A percentile compares a stretch with the other conserved stretches of the same genome.
Conservation (phyloP, 2,329 filamentous ascomycete species). For the Aspergillus sp. region DNA sequence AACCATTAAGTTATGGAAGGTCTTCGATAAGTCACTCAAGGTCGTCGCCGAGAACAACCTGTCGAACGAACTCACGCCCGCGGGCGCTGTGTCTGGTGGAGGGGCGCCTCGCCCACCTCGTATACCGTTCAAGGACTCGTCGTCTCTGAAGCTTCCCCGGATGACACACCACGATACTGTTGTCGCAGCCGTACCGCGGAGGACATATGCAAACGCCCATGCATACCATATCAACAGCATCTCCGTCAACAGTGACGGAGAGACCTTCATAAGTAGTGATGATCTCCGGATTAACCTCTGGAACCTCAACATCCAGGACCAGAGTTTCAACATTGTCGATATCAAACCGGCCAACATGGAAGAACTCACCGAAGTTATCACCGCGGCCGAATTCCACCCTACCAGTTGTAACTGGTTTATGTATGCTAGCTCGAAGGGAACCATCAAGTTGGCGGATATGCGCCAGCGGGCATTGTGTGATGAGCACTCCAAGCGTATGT, state of each 20-base stretch:
- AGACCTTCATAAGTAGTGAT: constrained; percentile 98
- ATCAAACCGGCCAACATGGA: constrained; percentile 99
- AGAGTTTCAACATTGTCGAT: constrained; percentile 99
- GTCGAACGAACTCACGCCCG: constrained; percentile 84
- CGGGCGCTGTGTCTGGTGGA: constrained; percentile 63
- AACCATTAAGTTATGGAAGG: constrained; percentile 99
- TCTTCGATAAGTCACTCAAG: constrained; percentile 98
- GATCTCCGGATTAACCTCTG: constrained; percentile 96
- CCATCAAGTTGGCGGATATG: constrained; percentile 98
- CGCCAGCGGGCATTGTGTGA: constrained; percentile 93
- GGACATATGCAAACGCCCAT: constrained; percentile 96
- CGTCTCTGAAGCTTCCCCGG: constrained; percentile 85
- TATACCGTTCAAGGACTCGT: constrained; percentile 68
- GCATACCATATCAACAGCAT: constrained; percentile 99
- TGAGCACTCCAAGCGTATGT: constrained; percentile 86
- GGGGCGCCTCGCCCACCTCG: constrained; percentile 68
- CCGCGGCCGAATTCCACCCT: constrained; percentile 94
- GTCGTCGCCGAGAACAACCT: constrained; percentile 99
- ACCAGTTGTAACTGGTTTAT: constrained; percentile 99
- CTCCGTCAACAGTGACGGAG: constrained; percentile 98
- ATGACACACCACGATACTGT: constrained; percentile 98
- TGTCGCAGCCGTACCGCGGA: constrained; percentile 87
- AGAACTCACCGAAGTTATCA: constrained; percentile 97
- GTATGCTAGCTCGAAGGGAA: constrained; percentile 98
- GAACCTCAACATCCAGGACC: constrained; percentile 98